Evolutionary conservation across 306 rosid genomes (phyloP), one percentile per base, ranked within the genome.

Genomic region (Prunus davidiana): DNA sequence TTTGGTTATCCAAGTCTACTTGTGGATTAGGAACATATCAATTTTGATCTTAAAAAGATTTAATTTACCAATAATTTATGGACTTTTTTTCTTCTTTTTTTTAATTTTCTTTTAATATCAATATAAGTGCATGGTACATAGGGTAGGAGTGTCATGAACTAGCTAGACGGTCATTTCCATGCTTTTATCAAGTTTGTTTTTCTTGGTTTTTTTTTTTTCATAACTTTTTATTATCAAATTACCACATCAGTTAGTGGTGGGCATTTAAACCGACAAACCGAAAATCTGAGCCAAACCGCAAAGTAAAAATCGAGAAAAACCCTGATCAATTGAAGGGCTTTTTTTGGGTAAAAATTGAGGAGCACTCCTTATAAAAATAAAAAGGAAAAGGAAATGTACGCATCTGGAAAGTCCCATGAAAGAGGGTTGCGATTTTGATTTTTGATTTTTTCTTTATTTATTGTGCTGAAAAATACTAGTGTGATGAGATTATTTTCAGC

Each of bases 41-140:
- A 38, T 38, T 38, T 38, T 38, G 43, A 38, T 38, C 43, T 38
- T 38, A 6, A 38, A 38, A 38, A 38, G 2, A 38, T 38, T 38
- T 38, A 38, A 38, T 38, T 38, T 38, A 38, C 9, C 34, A 60
- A 60, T 60, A 25, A 58, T 27, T 11, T 12, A 30, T 60, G 64
- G 15, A 25, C 14, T 60, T 24, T 22, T 55, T 46, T 72, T 79
- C 73, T 73, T 79, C 71, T 70, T n/a, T 67, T 22, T 27, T n/a
- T 20, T 13, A 1, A 9, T 9, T 22, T 43, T 25, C 24, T 5
- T 43, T 19, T 41, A 20, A 41, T 25, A 10, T 13, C 62, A n/a
- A n/a, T 10, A 10, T 56, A 56, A 56, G 62, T 9, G 62, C 62
- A 20, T 25, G 27, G 27, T 41, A 41, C 49, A 41, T 66, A 43